Evolutionary conservation across 2,329 filamentous ascomycete species (phyloP).

Genomic region (Magnaporthiopsis incrustans): DNA sequence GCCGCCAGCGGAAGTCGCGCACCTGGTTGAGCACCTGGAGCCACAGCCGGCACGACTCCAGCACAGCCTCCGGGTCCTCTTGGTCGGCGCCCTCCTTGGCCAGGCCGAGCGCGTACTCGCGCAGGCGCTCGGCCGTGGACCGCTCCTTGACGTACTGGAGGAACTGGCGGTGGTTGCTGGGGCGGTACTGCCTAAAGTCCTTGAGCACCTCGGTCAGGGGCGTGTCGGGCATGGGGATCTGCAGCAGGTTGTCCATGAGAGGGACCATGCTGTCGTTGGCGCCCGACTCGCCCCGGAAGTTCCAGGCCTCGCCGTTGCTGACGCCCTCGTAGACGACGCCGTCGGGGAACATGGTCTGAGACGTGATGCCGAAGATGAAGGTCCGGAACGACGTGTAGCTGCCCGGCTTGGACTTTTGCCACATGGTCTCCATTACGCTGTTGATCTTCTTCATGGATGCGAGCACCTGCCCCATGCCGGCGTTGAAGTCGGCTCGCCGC

Average conservation of each 20-base stretch:
- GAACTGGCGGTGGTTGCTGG: constrained; percentile 82
- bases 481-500: constrained; percentile 51
- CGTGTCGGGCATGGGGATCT: constrained; percentile 81
- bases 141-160: constrained; percentile 58
- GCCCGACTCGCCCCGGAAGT: constrained; percentile 85
- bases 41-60: constrained; percentile 51
- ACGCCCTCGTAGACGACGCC: constrained; percentile 87
- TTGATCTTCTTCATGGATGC: constrained; percentile 63
- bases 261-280: constrained; percentile 95
- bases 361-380: constrained; percentile 94
- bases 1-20: constrained; percentile 72
- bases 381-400: constrained; percentile 88
- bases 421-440: constrained; percentile 82
- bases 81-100: constrained; percentile 13
- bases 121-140: constrained; percentile 42
- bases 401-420: constrained; percentile 71
- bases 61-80: constrained; percentile 31
- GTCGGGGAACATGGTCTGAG: constrained; percentile 87
- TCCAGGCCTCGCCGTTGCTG: constrained; percentile 59
- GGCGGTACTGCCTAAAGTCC: constrained; percentile 85
- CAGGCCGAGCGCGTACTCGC: constrained; percentile 46
- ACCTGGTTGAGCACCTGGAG: constrained; percentile 64
- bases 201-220: constrained; percentile 80
- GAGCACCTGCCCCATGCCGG: constrained; percentile 54
- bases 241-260: constrained; percentile 75